Evolutionary conservation across 768 basidiomycete species (phyloP).

Genomic region (Tremella mesenterica): DNA sequence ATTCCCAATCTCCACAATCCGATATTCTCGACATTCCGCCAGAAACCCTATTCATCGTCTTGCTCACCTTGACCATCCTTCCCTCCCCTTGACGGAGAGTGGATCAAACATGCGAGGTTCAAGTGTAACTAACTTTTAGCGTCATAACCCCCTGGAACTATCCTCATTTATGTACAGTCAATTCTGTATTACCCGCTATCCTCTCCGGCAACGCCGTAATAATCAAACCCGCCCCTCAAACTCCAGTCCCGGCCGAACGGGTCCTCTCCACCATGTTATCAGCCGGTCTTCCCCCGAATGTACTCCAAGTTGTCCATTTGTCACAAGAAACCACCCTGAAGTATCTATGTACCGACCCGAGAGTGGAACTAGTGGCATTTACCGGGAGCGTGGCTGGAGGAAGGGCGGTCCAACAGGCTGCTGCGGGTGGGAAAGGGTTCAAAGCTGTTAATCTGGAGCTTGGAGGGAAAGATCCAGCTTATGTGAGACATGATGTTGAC

Average conservation of each 20-base stretch:
- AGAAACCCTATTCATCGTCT: not conserved
- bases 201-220: slow-evolving; percentile 81
- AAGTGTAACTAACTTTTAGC: too few relatives aligned
- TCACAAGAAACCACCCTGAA: slow-evolving; percentile 53
- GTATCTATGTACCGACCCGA: slow-evolving; percentile 55
- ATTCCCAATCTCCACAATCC: not conserved
- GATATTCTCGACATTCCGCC: not conserved
- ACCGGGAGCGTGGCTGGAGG: slow-evolving; percentile 82
- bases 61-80: too few relatives aligned
- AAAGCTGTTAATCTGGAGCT: slow-evolving; percentile 87
- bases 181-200: slow-evolving; percentile 83
- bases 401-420: slow-evolving; percentile 61
- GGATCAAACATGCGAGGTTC: too few relatives aligned
- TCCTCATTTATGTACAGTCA: slow-evolving; percentile 82
- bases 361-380: slow-evolving; percentile 76
- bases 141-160: slow-evolving; percentile 91
- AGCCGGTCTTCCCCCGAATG: slow-evolving; percentile 68
- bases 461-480: slow-evolving; percentile 96
- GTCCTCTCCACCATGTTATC: slow-evolving; percentile 59
- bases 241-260: slow-evolving; percentile 77
- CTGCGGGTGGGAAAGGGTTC: slow-evolving; percentile 60
- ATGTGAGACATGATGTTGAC: slow-evolving; percentile 80
- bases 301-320: slow-evolving; percentile 49
- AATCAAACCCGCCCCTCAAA: slow-evolving; percentile 94
- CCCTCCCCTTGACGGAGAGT: too few relatives aligned